phyloP scores from a whole-genome alignment of 495 filamentous ascomycete species.

The Oleoguttula mirabilis region DNA sequence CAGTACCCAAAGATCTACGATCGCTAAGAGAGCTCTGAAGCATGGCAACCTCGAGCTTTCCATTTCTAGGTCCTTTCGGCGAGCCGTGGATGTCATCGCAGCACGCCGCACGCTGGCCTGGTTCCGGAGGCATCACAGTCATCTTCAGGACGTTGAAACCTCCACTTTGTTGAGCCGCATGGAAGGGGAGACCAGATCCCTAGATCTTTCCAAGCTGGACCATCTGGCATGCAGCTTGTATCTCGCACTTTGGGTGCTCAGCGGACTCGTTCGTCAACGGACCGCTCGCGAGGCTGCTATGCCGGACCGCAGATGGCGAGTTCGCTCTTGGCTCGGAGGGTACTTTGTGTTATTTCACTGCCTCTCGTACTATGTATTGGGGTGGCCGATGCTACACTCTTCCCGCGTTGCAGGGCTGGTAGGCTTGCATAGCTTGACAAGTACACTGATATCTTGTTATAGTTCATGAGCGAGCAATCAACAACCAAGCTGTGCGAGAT shows the following conservation, averaged over 20 bases:
- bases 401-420: neutral
- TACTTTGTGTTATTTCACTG: neutral
- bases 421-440: neutral
- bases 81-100: neutral
- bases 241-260: neutral
- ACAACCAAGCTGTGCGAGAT: neutral
- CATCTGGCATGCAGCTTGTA: neutral
- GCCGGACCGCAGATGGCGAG: neutral
- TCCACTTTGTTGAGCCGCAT: neutral
- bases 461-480: too few relatives aligned
- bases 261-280: neutral
- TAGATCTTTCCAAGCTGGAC: neutral
- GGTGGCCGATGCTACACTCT: neutral
- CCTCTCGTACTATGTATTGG: neutral
- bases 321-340: neutral
- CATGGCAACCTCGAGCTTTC: neutral
- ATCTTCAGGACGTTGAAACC: neutral
- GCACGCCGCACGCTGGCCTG: neutral
- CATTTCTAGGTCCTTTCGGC: neutral
- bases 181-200: neutral
- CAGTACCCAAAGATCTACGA: neutral
- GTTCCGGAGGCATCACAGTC: neutral
- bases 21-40: neutral
- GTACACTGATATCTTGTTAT: too few relatives aligned
- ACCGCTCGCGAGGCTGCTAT: neutral